Conservation (phyloP, 1,284 basidiomycete genomes). For the Trichosporon faecale region DNA sequence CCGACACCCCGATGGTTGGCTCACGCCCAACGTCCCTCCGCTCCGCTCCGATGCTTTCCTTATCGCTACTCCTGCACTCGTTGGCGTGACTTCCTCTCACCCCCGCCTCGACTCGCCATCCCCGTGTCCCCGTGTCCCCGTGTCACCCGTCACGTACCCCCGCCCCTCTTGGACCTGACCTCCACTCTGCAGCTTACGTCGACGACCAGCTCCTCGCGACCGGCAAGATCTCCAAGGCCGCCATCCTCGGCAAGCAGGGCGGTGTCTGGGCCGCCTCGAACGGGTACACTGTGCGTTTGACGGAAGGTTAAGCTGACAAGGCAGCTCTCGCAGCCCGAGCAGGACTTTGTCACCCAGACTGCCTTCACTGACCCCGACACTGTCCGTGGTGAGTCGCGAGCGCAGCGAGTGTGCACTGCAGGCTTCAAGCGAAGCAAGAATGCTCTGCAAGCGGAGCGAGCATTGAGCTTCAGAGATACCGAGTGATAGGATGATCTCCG, state of each 20-base stretch:
- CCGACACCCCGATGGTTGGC: no score
- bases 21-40: no score
- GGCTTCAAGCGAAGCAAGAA: no score
- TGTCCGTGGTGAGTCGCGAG: slow-evolving; percentile 52
- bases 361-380: slow-evolving; percentile 58
- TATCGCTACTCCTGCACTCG: not conserved
- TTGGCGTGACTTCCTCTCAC: no score
- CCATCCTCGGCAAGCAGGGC: slow-evolving; percentile 79
- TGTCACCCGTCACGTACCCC: not conserved
- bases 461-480: no score
- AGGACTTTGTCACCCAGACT: slow-evolving; percentile 61
- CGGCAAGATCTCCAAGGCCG: slow-evolving; percentile 71
- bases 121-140: no score
- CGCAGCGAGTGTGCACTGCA: not conserved
- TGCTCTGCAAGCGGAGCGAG: no score
- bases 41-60: not conserved
- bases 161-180: not conserved
- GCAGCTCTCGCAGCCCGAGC: slow-evolving; percentile 72
- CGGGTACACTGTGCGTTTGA: slow-evolving; percentile 66
- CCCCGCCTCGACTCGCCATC: no score
- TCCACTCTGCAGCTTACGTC: slow-evolving; percentile 67
- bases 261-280: slow-evolving; percentile 80
- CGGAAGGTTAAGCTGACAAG: not conserved
- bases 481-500: no score
- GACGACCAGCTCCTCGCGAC: slow-evolving; percentile 78